Base-by-base conservation (phyloP, 2,329 filamentous ascomycete genomes). In the Xylaria sp. region DNA sequence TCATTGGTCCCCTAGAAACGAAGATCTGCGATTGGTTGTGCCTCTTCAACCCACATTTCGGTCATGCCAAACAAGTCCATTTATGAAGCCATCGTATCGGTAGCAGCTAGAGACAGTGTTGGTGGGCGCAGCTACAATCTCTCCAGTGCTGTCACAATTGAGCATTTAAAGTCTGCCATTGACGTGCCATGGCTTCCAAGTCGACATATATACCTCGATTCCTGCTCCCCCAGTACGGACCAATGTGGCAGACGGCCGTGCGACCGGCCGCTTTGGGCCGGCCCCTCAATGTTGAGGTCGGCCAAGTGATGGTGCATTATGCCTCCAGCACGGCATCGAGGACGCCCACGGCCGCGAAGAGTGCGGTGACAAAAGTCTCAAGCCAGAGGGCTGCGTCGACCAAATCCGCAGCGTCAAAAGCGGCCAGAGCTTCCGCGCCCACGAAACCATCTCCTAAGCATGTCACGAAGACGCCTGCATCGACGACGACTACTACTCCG, bases 191-290 rank as follows among this genome's bases (percentile, higher is more conserved):
- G 84, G 79, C 84, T 60, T 75, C 79, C 54, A 83, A 84, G 46
- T 80, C 83, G n/a, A 80, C 83, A 28, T 79, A 84, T 71, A 91
- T 92, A 70, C 90, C 90, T 36, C 86, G 86, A 56, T 92, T 92
- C 77, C 86, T 92, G n/a, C 85, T 92, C 49, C 90, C 90, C 3
- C 86, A 89, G 70, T 84, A 87, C 73, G 82, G 86, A 64, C 81
- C 83, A 36, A 82, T 89, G 75, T 90, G 88, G 88, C 84, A 83
- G 20, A 73, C 72, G 52, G 74, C 81, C 28, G 76, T 79, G 64
- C 74, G 82, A 60, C 66, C 75, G 65, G 68, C 70, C 49, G 75
- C 77, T 59, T 71, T 79, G 31, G 63, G 75, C 7, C 74, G 77
- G 61, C 70, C 76, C 28, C 62, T 75, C 64, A 66, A 76, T 28